Evolutionary conservation across 2,329 filamentous ascomycete genomes (phyloP), one percentile per base, ranked within the genome.

Genomic region (Cryphonectria carpinicola): DNA sequence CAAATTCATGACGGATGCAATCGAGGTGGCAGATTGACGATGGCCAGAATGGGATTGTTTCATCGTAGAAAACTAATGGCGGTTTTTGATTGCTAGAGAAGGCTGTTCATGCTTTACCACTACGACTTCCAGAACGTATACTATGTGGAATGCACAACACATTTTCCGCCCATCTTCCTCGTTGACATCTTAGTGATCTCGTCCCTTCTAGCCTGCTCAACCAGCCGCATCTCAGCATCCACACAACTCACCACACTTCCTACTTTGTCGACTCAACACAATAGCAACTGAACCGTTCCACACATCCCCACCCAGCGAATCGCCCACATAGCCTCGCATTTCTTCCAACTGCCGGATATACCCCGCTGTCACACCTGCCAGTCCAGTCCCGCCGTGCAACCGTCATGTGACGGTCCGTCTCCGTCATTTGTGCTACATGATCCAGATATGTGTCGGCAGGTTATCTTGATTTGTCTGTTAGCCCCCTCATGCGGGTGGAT

Each of bases 91-190:
- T 22, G 32, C 28, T 39, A 10, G 22, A 39, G 58, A 39, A 39
- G 58, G 19, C 58, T 35, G 32, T 39, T 14, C 5, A 61, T 19
- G 58, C 35, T 61, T 39, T 61, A 39, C 58, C 35, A 61, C 19
- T 32, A 61, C 35, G 17, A 61, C 35, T 61, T 39, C 17, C 3
- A 39, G 39, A 61, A 35, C 19, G 35, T 61, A n/a, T 35, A 19
- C 35, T 65, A 28, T 56, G 52, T 56, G 52, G 52, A 56, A 56
- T 56, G 52, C 25, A 56, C 19, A 32, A 32, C 13, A 56, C 52
- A 32, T 56, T 63, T 54, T n/a, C 41, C 17, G n/a, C 65, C 46
- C 73, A 65, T n/a, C 69, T 72, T 54, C 49, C 71, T 67, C 60
- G 56, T 25, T 52, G 49, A 43, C 10, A 54, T 56, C 25, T 28